phyloP scores from a whole-genome alignment of 2,329 filamentous ascomycete species.

The Cytospora schulzeri region DNA sequence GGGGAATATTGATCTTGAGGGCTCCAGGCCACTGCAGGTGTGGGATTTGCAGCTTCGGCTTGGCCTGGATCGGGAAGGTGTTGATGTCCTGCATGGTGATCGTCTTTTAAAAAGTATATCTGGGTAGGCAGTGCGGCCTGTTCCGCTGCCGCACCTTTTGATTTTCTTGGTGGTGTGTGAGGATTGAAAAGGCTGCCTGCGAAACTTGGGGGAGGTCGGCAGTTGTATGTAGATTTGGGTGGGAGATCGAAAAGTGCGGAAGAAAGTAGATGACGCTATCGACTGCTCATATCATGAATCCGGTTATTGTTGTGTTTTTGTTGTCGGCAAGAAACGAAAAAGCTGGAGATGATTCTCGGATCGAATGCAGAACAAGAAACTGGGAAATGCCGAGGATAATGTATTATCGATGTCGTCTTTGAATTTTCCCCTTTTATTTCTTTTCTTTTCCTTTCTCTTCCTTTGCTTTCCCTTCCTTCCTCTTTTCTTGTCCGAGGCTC shows the following conservation, averaged over 20 bases:
- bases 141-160: neutral
- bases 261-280: constrained; percentile 24
- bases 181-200: neutral
- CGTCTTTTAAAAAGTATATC: neutral
- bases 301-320: neutral
- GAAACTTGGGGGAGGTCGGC: neutral
- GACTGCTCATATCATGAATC: constrained; percentile 22
- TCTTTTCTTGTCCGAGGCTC: constrained; percentile 11
- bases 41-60: constrained; percentile 34
- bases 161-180: neutral
- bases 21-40: constrained; percentile 34
- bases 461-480: neutral
- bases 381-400: neutral
- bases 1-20: constrained; percentile 36
- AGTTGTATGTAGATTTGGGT: neutral
- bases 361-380: neutral
- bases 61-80: constrained; percentile 31
- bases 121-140: neutral
- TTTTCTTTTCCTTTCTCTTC: neutral
- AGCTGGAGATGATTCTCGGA: neutral
- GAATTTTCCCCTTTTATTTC: neutral
- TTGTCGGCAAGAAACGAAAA: neutral
- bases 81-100: constrained; percentile 35
- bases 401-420: neutral
- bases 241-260: neutral